phyloP scores from a whole-genome alignment of 306 rosid species.

The Vicia sativa region DNA sequence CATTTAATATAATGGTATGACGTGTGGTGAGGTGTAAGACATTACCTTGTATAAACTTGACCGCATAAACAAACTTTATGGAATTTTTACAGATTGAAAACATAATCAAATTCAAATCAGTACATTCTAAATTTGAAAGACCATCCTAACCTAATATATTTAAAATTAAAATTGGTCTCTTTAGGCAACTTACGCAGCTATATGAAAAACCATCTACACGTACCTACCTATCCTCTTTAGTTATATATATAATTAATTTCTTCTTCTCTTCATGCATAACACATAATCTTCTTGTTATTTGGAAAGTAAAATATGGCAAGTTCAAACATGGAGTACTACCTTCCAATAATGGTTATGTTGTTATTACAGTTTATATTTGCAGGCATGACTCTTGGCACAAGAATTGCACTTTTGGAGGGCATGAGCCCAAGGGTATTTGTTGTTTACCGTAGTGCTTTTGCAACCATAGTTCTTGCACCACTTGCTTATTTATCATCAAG shows the following conservation, averaged over 20 bases:
- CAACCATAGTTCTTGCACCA: constrained; percentile 55
- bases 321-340: constrained; percentile 15
- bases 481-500: constrained; percentile 48
- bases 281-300: neutral
- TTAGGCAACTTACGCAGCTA: no score
- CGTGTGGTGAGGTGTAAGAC: no score
- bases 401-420: constrained; percentile 51
- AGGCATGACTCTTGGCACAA: constrained; percentile 41
- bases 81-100: no score
- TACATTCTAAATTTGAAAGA: no score
- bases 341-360: constrained; percentile 54
- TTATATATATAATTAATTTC: neutral
- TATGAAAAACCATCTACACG: no score
- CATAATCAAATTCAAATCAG: no score
- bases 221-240: no score
- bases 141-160: no score
- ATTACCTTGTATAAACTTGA: no score
- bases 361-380: constrained; percentile 47
- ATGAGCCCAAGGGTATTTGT: constrained; percentile 57
- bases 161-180: no score
- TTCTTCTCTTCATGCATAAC: neutral
- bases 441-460: constrained; percentile 55
- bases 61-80: no score
- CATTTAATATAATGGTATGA: no score
- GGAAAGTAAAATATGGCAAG: constrained; percentile 28